These are phyloP conservation scores for Benincasa hispida DNA, from an alignment of 306 rosid genomes.

Conservation along the genomic window DNA sequence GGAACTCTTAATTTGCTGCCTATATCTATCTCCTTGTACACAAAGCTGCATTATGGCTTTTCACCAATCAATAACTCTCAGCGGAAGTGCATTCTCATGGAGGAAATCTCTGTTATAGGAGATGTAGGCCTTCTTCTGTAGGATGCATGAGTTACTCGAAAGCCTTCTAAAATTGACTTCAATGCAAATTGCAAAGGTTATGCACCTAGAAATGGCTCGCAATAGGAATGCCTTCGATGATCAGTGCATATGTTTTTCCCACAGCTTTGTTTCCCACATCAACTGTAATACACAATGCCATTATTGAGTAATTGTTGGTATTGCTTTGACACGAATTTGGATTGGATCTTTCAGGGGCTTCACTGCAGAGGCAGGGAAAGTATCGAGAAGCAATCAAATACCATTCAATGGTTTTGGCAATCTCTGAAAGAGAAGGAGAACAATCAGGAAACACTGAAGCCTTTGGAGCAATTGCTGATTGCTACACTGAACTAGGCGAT, in stretches of 20 bases:
- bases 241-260: neutral
- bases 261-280: neutral
- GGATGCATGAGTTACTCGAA: neutral
- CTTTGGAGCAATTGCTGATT: conserved; percentile 93
- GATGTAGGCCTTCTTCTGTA: neutral
- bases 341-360: conserved; percentile 52
- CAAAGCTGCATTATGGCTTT: neutral
- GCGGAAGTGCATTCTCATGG: neutral
- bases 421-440: conserved; percentile 74
- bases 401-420: conserved; percentile 72
- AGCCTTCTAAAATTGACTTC: neutral
- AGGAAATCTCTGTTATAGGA: neutral
- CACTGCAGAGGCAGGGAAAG: conserved; percentile 84
- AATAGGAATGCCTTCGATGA: neutral
- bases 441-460: conserved; percentile 91
- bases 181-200: neutral
- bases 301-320: neutral
- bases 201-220: neutral
- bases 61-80: neutral
- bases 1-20: neutral
- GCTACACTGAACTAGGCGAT: conserved; percentile 94
- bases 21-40: neutral
- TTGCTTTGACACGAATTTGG: neutral
- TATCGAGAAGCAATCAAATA: conserved; percentile 72
- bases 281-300: neutral